Evolutionary conservation across 2,329 filamentous ascomycete species (phyloP).

Genomic region (Epichloe sibirici): DNA sequence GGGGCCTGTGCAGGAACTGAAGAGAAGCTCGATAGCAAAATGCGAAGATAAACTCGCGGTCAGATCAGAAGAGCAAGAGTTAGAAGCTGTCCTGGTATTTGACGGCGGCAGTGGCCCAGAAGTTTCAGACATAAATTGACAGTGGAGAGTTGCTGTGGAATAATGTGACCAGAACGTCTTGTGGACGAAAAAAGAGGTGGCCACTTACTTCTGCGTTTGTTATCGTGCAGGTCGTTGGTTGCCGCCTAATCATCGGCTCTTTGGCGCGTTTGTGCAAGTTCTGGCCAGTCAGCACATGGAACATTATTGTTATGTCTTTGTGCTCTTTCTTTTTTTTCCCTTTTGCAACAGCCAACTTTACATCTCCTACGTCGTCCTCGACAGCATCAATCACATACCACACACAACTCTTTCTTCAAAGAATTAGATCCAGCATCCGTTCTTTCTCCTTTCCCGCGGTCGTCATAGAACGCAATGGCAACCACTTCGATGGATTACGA

Average conservation of each 20-base stretch:
- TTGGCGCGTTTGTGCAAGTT: not conserved
- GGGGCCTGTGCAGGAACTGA: no score
- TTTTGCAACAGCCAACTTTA: slow-evolving; percentile 1
- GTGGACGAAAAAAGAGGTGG: not conserved
- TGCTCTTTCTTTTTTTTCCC: slow-evolving; percentile 6
- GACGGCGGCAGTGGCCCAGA: no score
- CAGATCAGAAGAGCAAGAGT: no score
- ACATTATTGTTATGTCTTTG: not conserved
- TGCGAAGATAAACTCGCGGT: no score
- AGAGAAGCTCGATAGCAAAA: no score
- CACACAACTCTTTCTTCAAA: not conserved
- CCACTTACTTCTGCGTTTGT: not conserved
- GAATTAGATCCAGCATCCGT: not conserved
- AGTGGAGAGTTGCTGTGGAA: not conserved
- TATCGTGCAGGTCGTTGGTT: not conserved
- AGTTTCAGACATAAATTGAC: no score
- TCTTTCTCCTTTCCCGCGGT: slow-evolving; percentile 5
- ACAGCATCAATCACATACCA: not conserved
- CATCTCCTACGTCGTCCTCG: slow-evolving; percentile 1
- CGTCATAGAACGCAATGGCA: slow-evolving; percentile 32
- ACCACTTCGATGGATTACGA: slow-evolving; percentile 61
- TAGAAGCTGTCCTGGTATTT: no score
- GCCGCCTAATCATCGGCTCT: slow-evolving; percentile 8
- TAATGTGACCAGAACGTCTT: not conserved
- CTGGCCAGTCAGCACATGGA: not conserved